Percentiles rank a stretch among this genome's conserved stretches.
Conservation (phyloP, 2,329 filamentous ascomycete species). For the Fusarium brachygibbosum region DNA sequence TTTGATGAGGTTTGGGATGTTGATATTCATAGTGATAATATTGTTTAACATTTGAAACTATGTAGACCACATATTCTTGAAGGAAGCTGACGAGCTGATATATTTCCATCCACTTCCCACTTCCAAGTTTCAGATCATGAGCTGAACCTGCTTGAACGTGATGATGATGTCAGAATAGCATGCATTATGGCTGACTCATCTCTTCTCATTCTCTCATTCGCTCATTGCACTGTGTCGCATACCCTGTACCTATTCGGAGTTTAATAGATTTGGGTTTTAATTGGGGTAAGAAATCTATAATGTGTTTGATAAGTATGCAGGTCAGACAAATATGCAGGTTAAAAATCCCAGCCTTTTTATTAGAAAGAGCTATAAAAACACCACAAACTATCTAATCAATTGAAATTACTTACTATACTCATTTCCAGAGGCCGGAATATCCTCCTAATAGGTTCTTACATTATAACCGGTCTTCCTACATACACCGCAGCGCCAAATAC, state of each 20-base stretch:
- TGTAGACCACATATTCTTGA: rapidly evolving
- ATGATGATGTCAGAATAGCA: slow-evolving; percentile 36
- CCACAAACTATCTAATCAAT: too few relatives aligned
- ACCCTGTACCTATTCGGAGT: neutral
- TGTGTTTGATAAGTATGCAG: too few relatives aligned
- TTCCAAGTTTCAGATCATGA: slow-evolving; percentile 34
- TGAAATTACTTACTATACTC: too few relatives aligned
- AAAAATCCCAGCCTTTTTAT: too few relatives aligned
- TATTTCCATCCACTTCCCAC: slow-evolving; percentile 27
- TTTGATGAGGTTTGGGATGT: slow-evolving; percentile 51
- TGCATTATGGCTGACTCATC: slow-evolving; percentile 18
- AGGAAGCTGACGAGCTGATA: slow-evolving; percentile 4
- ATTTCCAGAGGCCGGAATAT: too few relatives aligned
- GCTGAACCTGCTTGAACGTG: slow-evolving; percentile 23
- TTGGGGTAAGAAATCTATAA: neutral
- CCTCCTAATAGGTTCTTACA: too few relatives aligned
- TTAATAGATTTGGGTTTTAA: neutral
- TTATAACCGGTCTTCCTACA: too few relatives aligned
- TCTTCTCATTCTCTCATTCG: rapidly evolving
- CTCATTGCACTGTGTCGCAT: neutral
- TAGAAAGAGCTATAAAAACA: too few relatives aligned
- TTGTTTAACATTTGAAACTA: neutral
- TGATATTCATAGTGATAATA: slow-evolving; percentile 44
- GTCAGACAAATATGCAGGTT: too few relatives aligned
- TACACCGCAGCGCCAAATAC: too few relatives aligned